Conservation (phyloP, 805 yeast genomes). For the Kuraishia piskuri region DNA sequence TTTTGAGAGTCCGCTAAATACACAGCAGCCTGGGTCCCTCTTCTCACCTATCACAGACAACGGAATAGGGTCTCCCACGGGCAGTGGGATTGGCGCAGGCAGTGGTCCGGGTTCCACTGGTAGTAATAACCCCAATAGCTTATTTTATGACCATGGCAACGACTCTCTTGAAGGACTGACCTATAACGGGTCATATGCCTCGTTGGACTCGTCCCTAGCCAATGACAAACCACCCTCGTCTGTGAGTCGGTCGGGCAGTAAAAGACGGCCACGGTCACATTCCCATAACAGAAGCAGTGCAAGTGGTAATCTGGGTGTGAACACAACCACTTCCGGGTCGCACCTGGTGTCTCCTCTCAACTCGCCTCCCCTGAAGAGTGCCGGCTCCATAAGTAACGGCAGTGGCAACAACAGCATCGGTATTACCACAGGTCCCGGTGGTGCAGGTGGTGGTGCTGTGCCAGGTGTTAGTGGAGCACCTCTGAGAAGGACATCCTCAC, state of each 20-base stretch:
- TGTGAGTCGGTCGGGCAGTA: not conserved
- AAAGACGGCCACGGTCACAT: not conserved
- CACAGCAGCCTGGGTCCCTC: not conserved
- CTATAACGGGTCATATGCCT: not conserved
- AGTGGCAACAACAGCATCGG: not conserved
- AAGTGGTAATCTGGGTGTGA: not conserved
- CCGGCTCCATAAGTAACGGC: not conserved
- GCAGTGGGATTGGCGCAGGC: not conserved
- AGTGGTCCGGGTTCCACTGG: not conserved
- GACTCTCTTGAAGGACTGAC: not conserved
- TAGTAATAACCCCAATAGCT: not conserved
- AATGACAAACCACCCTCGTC: not conserved
- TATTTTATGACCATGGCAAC: not conserved
- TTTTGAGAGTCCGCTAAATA: slow-evolving; percentile 10
- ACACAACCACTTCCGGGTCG: not conserved
- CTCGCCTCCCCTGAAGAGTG: not conserved
- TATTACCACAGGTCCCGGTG: not conserved
- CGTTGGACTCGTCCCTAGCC: not conserved
- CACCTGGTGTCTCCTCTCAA: not conserved
- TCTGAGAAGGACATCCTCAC: not conserved
- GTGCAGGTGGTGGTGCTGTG: not conserved
- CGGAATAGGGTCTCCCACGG: not conserved
- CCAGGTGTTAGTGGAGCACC: not conserved
- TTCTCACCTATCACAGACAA: not conserved
- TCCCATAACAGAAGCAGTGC: not conserved